These are phyloP conservation scores for Rhizoclosmatium globosum DNA, from an alignment of 192 early-diverging fungal genomes.

Conservation along the genomic window DNA sequence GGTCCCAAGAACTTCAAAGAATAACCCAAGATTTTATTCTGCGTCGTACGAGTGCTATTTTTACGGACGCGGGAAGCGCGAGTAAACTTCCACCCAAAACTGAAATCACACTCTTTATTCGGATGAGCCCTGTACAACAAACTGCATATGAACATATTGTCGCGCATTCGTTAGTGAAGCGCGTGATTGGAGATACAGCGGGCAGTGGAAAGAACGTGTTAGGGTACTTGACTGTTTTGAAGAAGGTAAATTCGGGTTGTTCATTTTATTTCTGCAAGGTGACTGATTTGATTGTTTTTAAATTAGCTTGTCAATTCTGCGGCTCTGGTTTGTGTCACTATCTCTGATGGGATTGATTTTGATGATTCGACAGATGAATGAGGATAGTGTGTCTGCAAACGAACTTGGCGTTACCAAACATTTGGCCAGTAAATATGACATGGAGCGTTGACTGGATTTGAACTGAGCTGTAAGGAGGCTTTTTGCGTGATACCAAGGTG, in stretches of 20 bases:
- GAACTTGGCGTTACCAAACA: conserved; percentile 6
- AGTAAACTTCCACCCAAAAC: conserved; percentile 68
- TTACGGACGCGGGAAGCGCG: conserved; percentile 47
- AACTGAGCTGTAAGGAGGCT: conserved; percentile 17
- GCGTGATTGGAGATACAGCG: conserved; percentile 2
- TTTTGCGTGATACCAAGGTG: neutral
- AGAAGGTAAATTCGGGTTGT: conserved; percentile 28
- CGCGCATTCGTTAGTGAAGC: conserved; percentile 4
- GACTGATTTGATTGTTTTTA: neutral
- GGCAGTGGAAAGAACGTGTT: conserved; percentile 45
- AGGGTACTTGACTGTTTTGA: conserved; percentile 53
- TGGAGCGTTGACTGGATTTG: neutral
- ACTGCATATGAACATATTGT: conserved; percentile 35
- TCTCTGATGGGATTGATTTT: too few relatives aligned
- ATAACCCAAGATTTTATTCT: conserved; percentile 65
- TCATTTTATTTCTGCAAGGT: neutral
- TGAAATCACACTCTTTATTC: conserved; percentile 64
- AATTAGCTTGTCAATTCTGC: conserved; percentile 38
- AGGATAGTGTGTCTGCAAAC: neutral
- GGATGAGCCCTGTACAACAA: conserved; percentile 53
- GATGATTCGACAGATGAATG: conserved; percentile 14
- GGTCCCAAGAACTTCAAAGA: conserved; percentile 38
- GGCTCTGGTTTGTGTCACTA: conserved; percentile 31
- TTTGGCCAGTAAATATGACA: neutral
- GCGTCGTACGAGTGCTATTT: conserved; percentile 57